These are phyloP conservation scores for Stenocarpella maydis DNA, from an alignment of 2,329 filamentous ascomycete genomes.

Conservation along the genomic window DNA sequence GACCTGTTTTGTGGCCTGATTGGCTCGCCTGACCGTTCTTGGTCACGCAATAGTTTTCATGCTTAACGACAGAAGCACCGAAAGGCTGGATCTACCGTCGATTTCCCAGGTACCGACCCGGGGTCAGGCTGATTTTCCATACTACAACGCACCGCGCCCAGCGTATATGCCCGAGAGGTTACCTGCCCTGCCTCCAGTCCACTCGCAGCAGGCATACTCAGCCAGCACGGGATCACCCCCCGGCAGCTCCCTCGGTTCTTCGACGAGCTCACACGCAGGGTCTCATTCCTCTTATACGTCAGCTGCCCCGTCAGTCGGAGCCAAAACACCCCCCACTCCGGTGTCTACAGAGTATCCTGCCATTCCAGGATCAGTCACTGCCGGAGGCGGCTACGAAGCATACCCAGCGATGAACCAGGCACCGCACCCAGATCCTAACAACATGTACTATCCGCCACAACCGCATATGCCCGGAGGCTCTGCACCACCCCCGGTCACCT, in stretches of 20 bases:
- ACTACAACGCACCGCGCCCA: slow-evolving; percentile 73
- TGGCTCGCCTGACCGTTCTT: slow-evolving; percentile 26
- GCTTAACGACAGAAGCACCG: slow-evolving; percentile 61
- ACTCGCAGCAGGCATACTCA: slow-evolving; percentile 73
- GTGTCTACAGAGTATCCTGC: slow-evolving; percentile 63
- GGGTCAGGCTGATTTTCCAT: slow-evolving; percentile 75
- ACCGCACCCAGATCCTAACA: slow-evolving; percentile 66
- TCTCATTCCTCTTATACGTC: slow-evolving; percentile 65
- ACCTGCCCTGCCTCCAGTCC: slow-evolving; percentile 74
- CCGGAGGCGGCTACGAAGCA: slow-evolving; percentile 48
- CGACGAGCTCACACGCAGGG: slow-evolving; percentile 59
- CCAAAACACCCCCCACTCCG: slow-evolving; percentile 78
- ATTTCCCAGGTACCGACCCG: slow-evolving; percentile 84
- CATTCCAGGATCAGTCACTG: slow-evolving; percentile 47
- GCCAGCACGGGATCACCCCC: slow-evolving; percentile 79
- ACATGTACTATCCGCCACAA: slow-evolving; percentile 77
- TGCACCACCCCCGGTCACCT: slow-evolving; percentile 77
- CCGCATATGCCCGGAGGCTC: slow-evolving; percentile 81
- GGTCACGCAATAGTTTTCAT: slow-evolving; percentile 33
- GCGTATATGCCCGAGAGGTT: slow-evolving; percentile 77
- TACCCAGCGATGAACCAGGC: slow-evolving; percentile 80
- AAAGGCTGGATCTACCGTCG: slow-evolving; percentile 94
- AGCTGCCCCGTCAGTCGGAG: slow-evolving; percentile 66
- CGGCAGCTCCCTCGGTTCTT: slow-evolving; percentile 75
- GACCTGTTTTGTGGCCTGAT: slow-evolving; percentile 19